Percentiles rank a stretch among this genome's conserved stretches.
These are phyloP conservation scores for Scytalidium sp. DNA, from an alignment of 2,329 filamentous ascomycete genomes.

Conservation along the genomic window DNA sequence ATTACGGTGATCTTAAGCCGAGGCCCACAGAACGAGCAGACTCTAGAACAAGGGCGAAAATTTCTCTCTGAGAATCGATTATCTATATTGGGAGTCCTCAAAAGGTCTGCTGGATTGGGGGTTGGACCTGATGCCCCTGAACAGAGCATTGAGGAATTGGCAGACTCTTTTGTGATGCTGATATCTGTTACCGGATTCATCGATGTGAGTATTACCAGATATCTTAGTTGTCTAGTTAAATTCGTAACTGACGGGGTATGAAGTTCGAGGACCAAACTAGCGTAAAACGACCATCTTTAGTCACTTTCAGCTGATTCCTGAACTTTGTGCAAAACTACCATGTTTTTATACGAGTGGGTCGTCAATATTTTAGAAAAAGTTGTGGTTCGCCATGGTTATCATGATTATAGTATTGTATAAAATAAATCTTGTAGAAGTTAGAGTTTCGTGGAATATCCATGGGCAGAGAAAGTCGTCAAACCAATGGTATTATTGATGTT, in stretches of 20 bases:
- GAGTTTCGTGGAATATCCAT: no score
- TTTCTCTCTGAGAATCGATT: conserved; percentile 83
- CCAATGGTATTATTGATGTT: no score
- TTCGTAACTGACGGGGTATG: conserved; percentile 6
- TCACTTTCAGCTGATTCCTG: conserved; percentile 18
- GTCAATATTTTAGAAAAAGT: no score
- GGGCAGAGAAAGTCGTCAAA: no score
- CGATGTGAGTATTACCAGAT: conserved; percentile 58
- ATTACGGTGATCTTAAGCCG: conserved; percentile 77
- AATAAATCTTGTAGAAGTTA: no score
- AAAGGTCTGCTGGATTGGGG: conserved; percentile 80
- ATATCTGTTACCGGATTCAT: conserved; percentile 81
- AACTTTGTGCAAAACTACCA: not conserved
- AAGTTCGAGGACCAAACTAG: conserved; percentile 37
- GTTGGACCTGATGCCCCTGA: conserved; percentile 42
- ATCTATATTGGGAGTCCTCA: conserved; percentile 85
- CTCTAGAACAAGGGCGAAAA: conserved; percentile 67
- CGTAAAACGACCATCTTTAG: conserved; percentile 18
- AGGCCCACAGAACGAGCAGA: conserved; percentile 74
- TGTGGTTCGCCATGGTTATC: no score
- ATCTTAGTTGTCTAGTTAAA: not conserved
- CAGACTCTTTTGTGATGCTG: conserved; percentile 80
- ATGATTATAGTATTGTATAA: no score
- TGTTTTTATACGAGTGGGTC: not conserved
- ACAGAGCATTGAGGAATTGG: conserved; percentile 69